These are phyloP conservation scores for Flaveria brownii DNA, from an alignment of 129 eudicot genomes.

Conservation along the genomic window DNA sequence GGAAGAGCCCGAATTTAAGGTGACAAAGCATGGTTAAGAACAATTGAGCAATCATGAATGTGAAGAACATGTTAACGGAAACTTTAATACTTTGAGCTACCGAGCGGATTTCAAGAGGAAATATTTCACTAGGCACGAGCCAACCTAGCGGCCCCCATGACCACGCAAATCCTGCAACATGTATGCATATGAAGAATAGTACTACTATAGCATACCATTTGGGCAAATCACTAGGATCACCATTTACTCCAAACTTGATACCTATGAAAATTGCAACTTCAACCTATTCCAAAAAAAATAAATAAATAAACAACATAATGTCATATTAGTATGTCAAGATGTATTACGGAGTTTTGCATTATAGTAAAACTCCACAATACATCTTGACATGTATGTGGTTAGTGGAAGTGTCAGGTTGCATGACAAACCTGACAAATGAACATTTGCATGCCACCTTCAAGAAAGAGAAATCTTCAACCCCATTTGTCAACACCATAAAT, in stretches of 20 bases:
- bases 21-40: conserved; percentile 82
- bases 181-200: conserved; percentile 73
- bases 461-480: conserved; percentile 82
- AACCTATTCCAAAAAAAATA: conserved; percentile 36
- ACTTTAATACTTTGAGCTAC: conserved; percentile 90
- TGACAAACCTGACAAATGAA: conserved; percentile 75
- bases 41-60: conserved; percentile 64
- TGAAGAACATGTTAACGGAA: conserved; percentile 87
- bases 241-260: conserved; percentile 63
- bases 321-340: not conserved
- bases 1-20: conserved; percentile 72
- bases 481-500: conserved; percentile 71
- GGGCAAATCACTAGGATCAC: conserved; percentile 53
- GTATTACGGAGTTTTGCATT: not conserved
- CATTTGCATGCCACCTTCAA: conserved; percentile 86
- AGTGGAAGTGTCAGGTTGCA: not conserved
- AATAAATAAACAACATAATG: not conserved
- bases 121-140: conserved; percentile 88
- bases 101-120: conserved; percentile 79
- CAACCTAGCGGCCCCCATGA: conserved; percentile 97
- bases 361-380: not conserved
- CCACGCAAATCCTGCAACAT: conserved; percentile 88
- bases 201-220: conserved; percentile 76
- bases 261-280: conserved; percentile 64
- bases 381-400: not conserved